Evolutionary conservation across 768 basidiomycete species (phyloP), one percentile per base, ranked within the genome.

Genomic region (Phylloporus arenicola): DNA sequence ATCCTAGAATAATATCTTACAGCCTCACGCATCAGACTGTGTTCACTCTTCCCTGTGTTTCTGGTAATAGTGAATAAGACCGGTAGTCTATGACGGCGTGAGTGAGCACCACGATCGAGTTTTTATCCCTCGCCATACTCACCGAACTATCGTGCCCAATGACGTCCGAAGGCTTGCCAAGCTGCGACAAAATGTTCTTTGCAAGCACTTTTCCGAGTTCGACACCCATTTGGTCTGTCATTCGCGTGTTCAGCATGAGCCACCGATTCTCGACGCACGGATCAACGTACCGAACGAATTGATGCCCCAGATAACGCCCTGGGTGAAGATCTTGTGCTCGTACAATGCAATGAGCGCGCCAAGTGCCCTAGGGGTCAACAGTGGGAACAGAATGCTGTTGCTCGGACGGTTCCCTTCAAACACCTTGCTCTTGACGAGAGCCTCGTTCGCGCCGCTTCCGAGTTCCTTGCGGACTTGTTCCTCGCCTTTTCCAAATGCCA

Each of bases 241-340:
- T 20, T 11, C 44, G 14, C 13, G 19, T 14, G 7, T 34, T 47
- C 9, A 57, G 47, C 30, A 43, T 17, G 8, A 9, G 12, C n/a
- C 10, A n/a, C 33, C 22, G 27, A 16, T 19, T 25, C 12, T 2
- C 1, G 47, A 30, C 29, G 27, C 22, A 19, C 9, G 38, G 8
- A 24, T 40, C n/a, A 6, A 68, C 80, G 30, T 47, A 91, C 91
- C 94, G 67, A 92, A 98, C 3, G 92, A 93, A 77, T 99, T 98
- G 77, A 99, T 95, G 22, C 94, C 94, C 94, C 93, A 98, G 51
- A 98, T 77, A 40, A 89, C 86, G 65, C 96, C 96, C 68, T 98
- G 96, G 0, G 89, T 88, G 70, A 97, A 97, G 65, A 99, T 96
- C 78, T 99, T 99, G 78, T 99, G 96, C 71, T 98, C 93, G 66